Evolutionary conservation across 23 red algal species (phyloP), one percentile per base, ranked within the genome.

Genomic region (Cyanidiococcus yangmingshanensis): DNA sequence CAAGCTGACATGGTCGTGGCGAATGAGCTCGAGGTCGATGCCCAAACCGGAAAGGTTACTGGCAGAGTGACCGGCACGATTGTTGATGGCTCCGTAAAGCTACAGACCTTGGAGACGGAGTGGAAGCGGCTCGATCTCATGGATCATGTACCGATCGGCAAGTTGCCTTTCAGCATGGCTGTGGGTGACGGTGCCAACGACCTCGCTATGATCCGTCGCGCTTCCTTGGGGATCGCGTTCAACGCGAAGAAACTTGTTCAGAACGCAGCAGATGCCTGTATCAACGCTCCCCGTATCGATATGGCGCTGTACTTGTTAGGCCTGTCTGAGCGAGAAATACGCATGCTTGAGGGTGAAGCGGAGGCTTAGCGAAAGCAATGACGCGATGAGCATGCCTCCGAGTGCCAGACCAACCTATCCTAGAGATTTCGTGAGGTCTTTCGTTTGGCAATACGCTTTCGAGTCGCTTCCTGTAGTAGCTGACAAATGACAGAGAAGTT

Each of bases 151-250:
- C 35, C 59, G 32, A 40, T 32, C 2, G 50, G 79, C 30, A 37
- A 37, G 34, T 33, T 50, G 24, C 76, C 83, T 30, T 41, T 83
- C 59, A 75, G 78, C 38, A 32, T 92, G 76, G 89, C 89, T 33
- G 83, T 92, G 50, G 89, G 89, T 25, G 89, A 92, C 57, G 89
- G 89, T 26, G 79, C 78, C 68, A 92, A 92, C 58, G 89, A 92
- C 58, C 54, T 92, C 67, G 68, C 76, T 18, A 92, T 92, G 89
- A 54, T 92, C 32, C 57, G 41, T 1, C 76, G 41, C 25, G 89
- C 89, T 0, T 83, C 83, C 12, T 37, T 92, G 75, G 89, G 83
- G 38, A 79, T 92, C 27, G 89, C 84, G 1, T 92, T 87, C 39
- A 82, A 87, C 51, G 89, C 89, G 58, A 92, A 92, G 57, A 79